phyloP scores from a whole-genome alignment of 495 filamentous ascomycete genomes.

The Penicillium longicatenatum region DNA sequence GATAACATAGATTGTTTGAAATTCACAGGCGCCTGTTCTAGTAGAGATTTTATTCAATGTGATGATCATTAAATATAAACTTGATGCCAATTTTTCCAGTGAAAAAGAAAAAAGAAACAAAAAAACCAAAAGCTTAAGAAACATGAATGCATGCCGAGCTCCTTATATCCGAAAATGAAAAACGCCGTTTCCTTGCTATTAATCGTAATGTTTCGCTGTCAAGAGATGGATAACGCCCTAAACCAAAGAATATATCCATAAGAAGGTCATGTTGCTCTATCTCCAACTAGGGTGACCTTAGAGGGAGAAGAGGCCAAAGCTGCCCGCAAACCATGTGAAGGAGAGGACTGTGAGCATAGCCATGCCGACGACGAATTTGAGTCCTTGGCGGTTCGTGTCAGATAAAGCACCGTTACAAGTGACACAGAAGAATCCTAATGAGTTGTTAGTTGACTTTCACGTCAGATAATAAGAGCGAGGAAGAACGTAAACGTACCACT shows the following conservation, averaged over 20 bases:
- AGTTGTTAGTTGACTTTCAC: slow-evolving; percentile 19
- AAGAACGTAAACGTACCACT: slow-evolving; percentile 48
- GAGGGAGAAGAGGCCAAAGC: slow-evolving; percentile 58
- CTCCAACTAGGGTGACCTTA: slow-evolving; percentile 5
- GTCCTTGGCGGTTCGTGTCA: slow-evolving; percentile 61
- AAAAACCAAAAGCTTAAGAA: slow-evolving; percentile 8
- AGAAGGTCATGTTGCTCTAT: slow-evolving; percentile 13
- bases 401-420: slow-evolving; percentile 75
- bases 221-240: slow-evolving; percentile 21
- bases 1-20: not conserved
- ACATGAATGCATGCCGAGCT: slow-evolving; percentile 5
- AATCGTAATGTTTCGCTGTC: slow-evolving; percentile 29
- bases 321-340: slow-evolving; percentile 87
- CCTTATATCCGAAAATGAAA: slow-evolving; percentile 16
- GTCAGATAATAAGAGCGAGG: not conserved
- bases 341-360: slow-evolving; percentile 72
- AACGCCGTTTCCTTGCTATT: slow-evolving; percentile 36
- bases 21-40: not conserved
- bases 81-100: slow-evolving; percentile 2
- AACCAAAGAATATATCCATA: slow-evolving; percentile 24
- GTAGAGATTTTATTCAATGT: no score
- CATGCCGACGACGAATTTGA: slow-evolving; percentile 78
- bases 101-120: slow-evolving; percentile 4
- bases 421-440: slow-evolving; percentile 58
- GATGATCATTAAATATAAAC: not conserved